Evolutionary conservation across 495 filamentous ascomycete genomes (phyloP), one percentile per base, ranked within the genome.

Genomic region (Aspergillus coremiiformis): DNA sequence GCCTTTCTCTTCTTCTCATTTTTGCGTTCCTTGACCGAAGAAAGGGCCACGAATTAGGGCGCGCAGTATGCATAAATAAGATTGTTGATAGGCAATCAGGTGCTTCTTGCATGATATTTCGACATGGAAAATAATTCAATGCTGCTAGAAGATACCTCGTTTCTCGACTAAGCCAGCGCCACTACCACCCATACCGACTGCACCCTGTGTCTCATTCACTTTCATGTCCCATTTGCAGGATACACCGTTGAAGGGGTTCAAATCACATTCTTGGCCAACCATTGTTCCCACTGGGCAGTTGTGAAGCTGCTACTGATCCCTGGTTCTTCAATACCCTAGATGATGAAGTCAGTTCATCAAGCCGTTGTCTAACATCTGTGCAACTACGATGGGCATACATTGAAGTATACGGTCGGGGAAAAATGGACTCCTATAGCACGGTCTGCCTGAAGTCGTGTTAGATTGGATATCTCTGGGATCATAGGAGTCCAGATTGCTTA

Each of bases 321-420:
- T 52, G 78, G 80, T 53, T 86, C 88, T 41, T 93, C 85, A 35
- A 90, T 79, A 8, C 88, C 90, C 79, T 81, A 49, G 21, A 49
- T 20, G 53, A 33, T 49, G 32, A 33, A 49, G 58, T 71, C 55
- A 73, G 59, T 54, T 46, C 23, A 44, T 49, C 27, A 39, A 47
- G 14, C 32, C 19, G 20, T 44, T 39, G 37, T 44, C 8, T 35
- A 35, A n/a, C 12, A 35, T 35, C 14, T 35, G 32, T 15, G 17
- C 33, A 39, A 24, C 12, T 48, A 33, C 11, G 47, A 44, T 10
- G 45, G 17, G 43, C 65, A 57, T 59, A 81, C 79, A 69, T 96
- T 81, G 69, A 95, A 93, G 37, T 94, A 68, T 15, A 94, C 88
- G 1, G 90, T 96, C 19, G 90, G 90, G 23, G 85, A 89, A 23